Base-by-base conservation (phyloP, 2,329 filamentous ascomycete genomes). In the Microcyclosporella mali region DNA sequence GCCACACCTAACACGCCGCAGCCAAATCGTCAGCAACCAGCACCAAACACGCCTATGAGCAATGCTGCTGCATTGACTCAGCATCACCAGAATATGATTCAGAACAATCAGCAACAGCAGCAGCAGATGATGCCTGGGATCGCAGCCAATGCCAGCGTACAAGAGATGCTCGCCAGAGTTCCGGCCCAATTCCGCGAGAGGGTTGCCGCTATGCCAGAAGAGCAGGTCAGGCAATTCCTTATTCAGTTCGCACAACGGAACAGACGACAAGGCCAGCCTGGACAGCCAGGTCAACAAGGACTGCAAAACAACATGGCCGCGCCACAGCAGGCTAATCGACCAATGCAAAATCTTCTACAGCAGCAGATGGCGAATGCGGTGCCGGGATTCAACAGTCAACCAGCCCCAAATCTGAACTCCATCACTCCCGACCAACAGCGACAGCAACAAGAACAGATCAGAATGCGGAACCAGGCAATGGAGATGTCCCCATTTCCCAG, bases 21-120 rank as follows among this genome's bases (percentile, higher is more conserved):
- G 37, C 52, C 55, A 12, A 59, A 56, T 25, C 47, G 56, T 17
- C 53, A 57, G 32, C 57, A 59, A 40, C 52, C 46, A 37, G 52
- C 55, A 36, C 47, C 52, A 17, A 43, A 49, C 18, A 55, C 55
- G 19, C 53, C 59, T 8, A 48, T 46, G 33, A 61, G 56, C 21
- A 44, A 41, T 19, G 47, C 52, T 12, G 54, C 47, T 25, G 54
- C 56, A 17, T 40, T 61, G 27, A 34, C 55, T 33, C 55, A 58
- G 45, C 58, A 62, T 41, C 57, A 60, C 32, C 57, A 60, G 41
- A 52, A 50, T 18, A 58, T 61, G 57, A 42, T 61, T 16, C 57
- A 60, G 52, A 56, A 60, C 47, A 52, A 64, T 42, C 65, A 71
- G 47, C 52, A 55, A 33, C 59, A 64, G 41, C 57, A 57, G 50